Conservation (phyloP, 768 basidiomycete genomes). For the Mycena floridula region DNA sequence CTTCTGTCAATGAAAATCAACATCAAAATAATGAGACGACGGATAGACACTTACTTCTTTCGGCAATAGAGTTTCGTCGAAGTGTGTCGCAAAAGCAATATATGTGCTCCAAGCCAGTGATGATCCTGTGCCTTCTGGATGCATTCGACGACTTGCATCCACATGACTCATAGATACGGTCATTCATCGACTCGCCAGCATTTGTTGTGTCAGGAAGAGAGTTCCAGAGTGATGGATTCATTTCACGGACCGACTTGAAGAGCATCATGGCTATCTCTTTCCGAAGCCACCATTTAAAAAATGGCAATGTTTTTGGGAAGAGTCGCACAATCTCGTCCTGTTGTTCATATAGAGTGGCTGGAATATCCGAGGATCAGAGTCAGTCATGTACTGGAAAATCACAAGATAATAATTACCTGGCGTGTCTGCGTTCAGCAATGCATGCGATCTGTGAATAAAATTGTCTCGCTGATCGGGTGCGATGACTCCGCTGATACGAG, state of each 20-base stretch:
- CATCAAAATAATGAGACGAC: no score
- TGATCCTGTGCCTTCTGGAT: no score
- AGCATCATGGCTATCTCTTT: constrained; percentile 22
- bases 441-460: constrained; percentile 12
- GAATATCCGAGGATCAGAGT: no score
- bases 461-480: constrained; percentile 6
- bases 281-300: constrained; percentile 34
- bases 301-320: constrained; percentile 13
- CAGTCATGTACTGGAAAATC: not conserved
- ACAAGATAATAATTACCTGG: constrained; percentile 6
- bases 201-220: constrained; percentile 26
- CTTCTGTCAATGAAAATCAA: no score
- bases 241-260: constrained; percentile 20
- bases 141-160: no score
- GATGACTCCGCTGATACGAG: constrained; percentile 16
- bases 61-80: no score
- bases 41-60: no score
- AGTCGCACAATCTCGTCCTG: constrained; percentile 1
- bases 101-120: no score
- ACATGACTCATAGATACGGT: constrained; percentile 22
- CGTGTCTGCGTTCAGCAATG: constrained; percentile 5
- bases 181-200: constrained; percentile 30
- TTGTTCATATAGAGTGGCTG: no score
- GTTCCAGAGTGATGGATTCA: constrained; percentile 24
- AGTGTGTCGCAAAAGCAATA: no score